Evolutionary conservation across 1,139 yeast species (phyloP).

Genomic region (Lipomyces yarrowii): DNA sequence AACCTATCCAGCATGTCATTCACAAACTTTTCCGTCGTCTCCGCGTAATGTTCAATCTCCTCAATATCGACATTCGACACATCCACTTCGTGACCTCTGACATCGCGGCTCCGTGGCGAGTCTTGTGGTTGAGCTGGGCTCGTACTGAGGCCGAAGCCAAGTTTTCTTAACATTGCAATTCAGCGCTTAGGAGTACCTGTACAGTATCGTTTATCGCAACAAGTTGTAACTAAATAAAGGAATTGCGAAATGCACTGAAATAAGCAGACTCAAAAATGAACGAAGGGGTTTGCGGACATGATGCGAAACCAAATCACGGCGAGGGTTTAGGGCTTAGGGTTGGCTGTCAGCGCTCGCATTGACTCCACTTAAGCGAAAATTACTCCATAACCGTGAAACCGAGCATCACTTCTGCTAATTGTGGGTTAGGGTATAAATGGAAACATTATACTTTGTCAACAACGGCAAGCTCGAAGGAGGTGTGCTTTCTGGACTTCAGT

Average conservation of each 20-base stretch:
- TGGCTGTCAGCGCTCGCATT: not conserved
- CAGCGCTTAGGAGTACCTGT: not conserved
- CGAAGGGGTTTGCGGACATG: not conserved
- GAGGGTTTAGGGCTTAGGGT: conserved; percentile 1
- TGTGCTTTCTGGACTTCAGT: not conserved
- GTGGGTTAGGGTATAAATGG: not conserved
- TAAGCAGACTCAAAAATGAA: not conserved
- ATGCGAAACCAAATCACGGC: not conserved
- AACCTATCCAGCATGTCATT: not conserved
- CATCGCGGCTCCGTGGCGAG: not conserved
- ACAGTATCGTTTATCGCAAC: not conserved
- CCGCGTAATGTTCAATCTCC: conserved; percentile 3
- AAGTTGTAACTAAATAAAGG: not conserved
- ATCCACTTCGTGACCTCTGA: not conserved
- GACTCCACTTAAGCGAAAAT: too few relatives aligned
- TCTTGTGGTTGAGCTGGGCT: not conserved
- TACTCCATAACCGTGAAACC: not conserved
- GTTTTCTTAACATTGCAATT: not conserved
- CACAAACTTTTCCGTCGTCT: not conserved
- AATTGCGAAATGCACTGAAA: not conserved
- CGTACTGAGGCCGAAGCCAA: not conserved
- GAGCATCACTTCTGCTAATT: not conserved
- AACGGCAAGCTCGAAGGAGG: not conserved
- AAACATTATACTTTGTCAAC: not conserved
- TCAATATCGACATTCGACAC: not conserved